A percentile compares a stretch with the other conserved stretches of the same genome.
phyloP scores from a whole-genome alignment of 139 green algal species.

The Tetratostichococcus sp. region DNA sequence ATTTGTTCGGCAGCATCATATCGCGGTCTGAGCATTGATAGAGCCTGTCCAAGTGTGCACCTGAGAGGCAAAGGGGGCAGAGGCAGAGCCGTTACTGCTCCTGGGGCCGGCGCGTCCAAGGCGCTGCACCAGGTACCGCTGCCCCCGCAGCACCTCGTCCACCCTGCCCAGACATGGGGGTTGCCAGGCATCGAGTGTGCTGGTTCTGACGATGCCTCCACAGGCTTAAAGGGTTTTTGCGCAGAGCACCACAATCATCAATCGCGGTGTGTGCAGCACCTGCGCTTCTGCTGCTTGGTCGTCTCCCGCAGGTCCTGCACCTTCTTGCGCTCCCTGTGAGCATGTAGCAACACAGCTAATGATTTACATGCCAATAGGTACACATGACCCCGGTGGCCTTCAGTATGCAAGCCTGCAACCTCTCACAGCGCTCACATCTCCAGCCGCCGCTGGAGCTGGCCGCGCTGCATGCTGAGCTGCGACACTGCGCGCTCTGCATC shows the following conservation, averaged over 20 bases:
- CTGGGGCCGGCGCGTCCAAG: slow-evolving; percentile 14
- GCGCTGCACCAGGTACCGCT: slow-evolving; percentile 46
- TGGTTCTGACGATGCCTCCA: no score
- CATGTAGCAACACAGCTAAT: neutral
- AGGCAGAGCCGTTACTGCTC: neutral
- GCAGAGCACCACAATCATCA: no score
- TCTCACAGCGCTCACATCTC: neutral
- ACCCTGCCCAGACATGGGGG: slow-evolving; percentile 18
- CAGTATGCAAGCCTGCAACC: neutral
- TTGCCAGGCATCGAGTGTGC: no score
- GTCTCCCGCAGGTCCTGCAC: slow-evolving; percentile 30
- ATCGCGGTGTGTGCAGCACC: neutral
- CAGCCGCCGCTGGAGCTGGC: slow-evolving; percentile 42
- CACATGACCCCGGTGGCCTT: no score
- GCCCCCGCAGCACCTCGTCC: slow-evolving; percentile 39
- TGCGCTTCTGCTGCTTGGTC: slow-evolving; percentile 36
- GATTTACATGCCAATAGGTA: neutral
- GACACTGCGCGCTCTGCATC: slow-evolving; percentile 49
- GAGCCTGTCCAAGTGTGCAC: neutral
- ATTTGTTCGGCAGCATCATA: no score
- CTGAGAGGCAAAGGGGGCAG: neutral
- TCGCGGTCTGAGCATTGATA: no score
- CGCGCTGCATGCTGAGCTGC: slow-evolving; percentile 37
- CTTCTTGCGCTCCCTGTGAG: slow-evolving; percentile 40
- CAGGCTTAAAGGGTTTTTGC: no score